Conservation (phyloP, 495 filamentous ascomycete genomes). For the Neurospora tetraspora region DNA sequence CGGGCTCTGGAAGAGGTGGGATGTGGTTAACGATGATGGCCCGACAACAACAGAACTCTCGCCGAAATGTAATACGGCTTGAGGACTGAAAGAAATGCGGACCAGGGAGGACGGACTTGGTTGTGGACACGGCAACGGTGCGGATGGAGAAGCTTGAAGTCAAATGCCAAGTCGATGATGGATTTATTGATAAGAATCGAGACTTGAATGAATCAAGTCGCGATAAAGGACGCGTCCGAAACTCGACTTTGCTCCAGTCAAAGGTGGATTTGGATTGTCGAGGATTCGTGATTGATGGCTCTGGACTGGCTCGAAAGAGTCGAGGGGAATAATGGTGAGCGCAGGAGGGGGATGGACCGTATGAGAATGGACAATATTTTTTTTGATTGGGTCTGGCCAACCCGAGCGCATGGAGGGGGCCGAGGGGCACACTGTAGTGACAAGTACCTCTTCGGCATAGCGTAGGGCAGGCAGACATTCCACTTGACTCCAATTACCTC, state of each 20-base stretch:
- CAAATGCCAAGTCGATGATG: not conserved
- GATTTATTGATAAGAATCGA: not conserved
- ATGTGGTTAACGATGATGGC: not conserved
- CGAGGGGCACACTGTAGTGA: not conserved
- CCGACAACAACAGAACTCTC: not conserved
- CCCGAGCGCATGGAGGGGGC: slow-evolving; percentile 9
- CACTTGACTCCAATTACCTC: too few relatives aligned
- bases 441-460: not conserved
- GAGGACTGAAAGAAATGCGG: not conserved
- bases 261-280: not conserved
- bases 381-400: slow-evolving; percentile 13
- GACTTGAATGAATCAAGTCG: not conserved
- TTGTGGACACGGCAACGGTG: not conserved
- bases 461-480: not conserved
- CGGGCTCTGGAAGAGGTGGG: not conserved
- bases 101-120: not conserved
- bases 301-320: not conserved
- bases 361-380: slow-evolving; percentile 13
- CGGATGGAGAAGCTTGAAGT: not conserved
- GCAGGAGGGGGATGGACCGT: slow-evolving; percentile 1
- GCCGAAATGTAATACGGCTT: not conserved
- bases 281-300: not conserved
- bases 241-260: not conserved
- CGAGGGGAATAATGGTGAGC: not conserved
- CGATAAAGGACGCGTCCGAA: not conserved